Base-by-base conservation (phyloP, 2,329 filamentous ascomycete genomes). In the Coleophoma eucalyptorum region DNA sequence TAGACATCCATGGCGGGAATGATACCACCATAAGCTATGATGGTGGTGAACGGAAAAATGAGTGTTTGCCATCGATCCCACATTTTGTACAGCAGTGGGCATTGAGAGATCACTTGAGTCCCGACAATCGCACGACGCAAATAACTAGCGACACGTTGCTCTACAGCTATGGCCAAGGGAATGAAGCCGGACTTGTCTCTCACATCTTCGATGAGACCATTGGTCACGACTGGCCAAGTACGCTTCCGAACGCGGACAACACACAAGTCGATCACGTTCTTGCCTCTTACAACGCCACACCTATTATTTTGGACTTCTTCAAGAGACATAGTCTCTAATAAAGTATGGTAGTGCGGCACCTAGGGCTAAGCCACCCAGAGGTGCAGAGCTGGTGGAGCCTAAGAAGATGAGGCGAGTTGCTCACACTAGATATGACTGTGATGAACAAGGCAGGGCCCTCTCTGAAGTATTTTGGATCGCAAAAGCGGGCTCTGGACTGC, bases 1-100 rank as follows among this genome's bases (percentile, higher is more conserved):
- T 80, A 8, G 72, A 76, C 40, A 73, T 79, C 48, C 77, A 80
- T 58, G 77, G 77, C n/a, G 70, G 68, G 2, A 66, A 56, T 2
- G 78, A 80, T 58, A 64, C 55, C 3, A 75, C 69, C 0, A 77
- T 80, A 33, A 55, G 62, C 0, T 79, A 78, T 52, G 51, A 59
- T 2, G 76, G 76, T 1, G 72, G 69, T 2, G 66, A 65, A 34
- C 68, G 73, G 3, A 66, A 69, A 2, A 69, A 69, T 1, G 72
- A 71, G 0, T 71, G 68, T 46, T 54, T 78, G 43, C 76, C 76
- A 1, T 55, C 70, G 0, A 73, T 80, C 33, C 64, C 68, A 18
- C 62, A 69, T 37, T 74, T 68, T 62, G 62, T 69, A 1, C 48
- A 50, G 3, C 60, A 64, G 55, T 78, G 74, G 75, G 67, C 65